Conservation (phyloP, 805 yeast species). For the Barnettozyma sucrosica region DNA sequence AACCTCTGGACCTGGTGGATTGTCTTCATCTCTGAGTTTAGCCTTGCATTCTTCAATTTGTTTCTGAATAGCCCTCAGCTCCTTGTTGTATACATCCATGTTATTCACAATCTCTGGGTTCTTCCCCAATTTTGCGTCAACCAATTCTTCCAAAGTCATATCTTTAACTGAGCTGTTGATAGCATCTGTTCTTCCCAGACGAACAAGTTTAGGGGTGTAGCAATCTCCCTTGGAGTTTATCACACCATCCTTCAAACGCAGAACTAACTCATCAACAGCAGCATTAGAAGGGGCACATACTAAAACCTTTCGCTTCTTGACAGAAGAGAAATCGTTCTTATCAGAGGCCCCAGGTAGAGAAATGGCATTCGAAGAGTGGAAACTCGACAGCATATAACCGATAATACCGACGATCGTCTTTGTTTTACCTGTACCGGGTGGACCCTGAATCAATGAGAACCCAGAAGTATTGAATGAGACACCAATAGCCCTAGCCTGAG, state of each 20-base stretch:
- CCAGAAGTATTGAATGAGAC: conserved; percentile 67
- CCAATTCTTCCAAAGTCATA: conserved; percentile 78
- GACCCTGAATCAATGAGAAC: conserved; percentile 92
- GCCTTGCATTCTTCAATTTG: conserved; percentile 21
- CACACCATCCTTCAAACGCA: conserved; percentile 75
- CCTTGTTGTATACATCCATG: conserved; percentile 48
- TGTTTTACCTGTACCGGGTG: conserved; percentile 99
- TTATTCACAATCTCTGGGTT: conserved; percentile 23
- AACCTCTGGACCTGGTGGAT: conserved; percentile 39
- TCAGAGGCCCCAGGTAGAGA: conserved; percentile 24
- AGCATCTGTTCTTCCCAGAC: conserved; percentile 88
- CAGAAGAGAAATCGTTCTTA: conserved; percentile 18
- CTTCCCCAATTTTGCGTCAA: conserved; percentile 42
- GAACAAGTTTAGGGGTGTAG: conserved; percentile 63
- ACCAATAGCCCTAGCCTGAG: conserved; percentile 87
- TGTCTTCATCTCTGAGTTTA: conserved; percentile 21
- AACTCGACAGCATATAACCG: conserved; percentile 60
- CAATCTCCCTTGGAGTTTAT: conserved; percentile 45
- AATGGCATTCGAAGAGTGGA: conserved; percentile 26
- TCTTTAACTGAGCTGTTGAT: conserved; percentile 78
- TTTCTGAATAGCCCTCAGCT: conserved; percentile 25
- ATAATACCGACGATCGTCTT: conserved; percentile 91
- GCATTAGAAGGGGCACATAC: conserved; percentile 99
- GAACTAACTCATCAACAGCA: conserved; percentile 91
- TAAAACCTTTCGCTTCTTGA: conserved; percentile 48